phyloP scores from a whole-genome alignment of 2,329 filamentous ascomycete genomes.

The Pseudogymnoascus sp. region DNA sequence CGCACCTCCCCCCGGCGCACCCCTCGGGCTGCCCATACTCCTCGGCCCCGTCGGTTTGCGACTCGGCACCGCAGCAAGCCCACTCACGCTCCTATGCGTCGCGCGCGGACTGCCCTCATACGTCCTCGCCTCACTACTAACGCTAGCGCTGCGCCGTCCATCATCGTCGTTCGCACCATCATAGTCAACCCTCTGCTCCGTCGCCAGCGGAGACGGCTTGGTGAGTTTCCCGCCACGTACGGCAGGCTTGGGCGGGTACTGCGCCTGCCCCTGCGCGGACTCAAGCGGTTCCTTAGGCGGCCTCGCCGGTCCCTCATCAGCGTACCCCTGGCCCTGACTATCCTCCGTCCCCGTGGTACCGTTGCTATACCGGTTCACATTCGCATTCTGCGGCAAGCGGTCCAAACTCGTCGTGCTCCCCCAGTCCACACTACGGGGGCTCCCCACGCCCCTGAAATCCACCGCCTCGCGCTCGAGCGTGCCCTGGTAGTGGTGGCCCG shows the following conservation, averaged over 20 bases:
- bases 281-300: slow-evolving; percentile 58
- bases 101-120: slow-evolving; percentile 37
- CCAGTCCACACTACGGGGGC: slow-evolving; percentile 56
- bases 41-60: slow-evolving; percentile 30
- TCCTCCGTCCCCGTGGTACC: slow-evolving; percentile 22
- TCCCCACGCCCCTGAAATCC: slow-evolving; percentile 52
- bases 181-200: slow-evolving; percentile 39
- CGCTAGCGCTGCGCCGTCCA: neutral
- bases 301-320: slow-evolving; percentile 41
- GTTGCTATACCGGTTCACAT: slow-evolving; percentile 42
- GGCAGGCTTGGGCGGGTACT: slow-evolving; percentile 35
- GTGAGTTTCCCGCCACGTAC: slow-evolving; percentile 34
- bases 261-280: slow-evolving; percentile 37
- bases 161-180: slow-evolving; percentile 33
- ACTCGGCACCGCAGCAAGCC: slow-evolving; percentile 15
- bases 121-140: slow-evolving; percentile 31
- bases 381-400: slow-evolving; percentile 43
- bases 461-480: slow-evolving; percentile 67
- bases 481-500: slow-evolving; percentile 65
- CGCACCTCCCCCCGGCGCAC: neutral
- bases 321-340: neutral
- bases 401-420: slow-evolving; percentile 54
- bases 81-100: neutral
- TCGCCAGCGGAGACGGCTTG: slow-evolving; percentile 50
- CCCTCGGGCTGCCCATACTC: slow-evolving; percentile 21